Evolutionary conservation across 495 filamentous ascomycete genomes (phyloP), one percentile per base, ranked within the genome.

Genomic region (Penicillium tannophilum): DNA sequence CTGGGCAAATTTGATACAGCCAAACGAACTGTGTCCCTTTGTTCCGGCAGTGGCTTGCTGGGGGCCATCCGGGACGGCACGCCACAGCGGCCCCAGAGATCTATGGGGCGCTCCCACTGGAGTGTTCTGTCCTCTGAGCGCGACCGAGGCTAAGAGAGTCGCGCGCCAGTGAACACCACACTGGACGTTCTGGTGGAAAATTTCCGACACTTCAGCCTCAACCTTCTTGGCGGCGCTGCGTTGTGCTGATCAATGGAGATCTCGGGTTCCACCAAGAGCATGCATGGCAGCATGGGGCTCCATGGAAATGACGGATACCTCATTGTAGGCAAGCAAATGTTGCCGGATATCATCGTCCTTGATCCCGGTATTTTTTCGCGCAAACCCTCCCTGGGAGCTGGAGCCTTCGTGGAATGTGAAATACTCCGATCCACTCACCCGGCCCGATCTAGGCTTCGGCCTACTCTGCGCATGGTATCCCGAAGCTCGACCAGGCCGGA

Each of bases 1-100:
- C 59, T 64, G 48, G 74, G 76, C 55, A 74, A 74, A 20, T 70
- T 70, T 57, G 74, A 78, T 48, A 68, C 72, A 1, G 74, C 77
- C 74, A 78, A 56, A 76, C 69, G 23, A 78, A 77, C 58, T 76
- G 74, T 42, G 58, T 78, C 12, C 66, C 74, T 4, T 72, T 72
- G 16, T 73, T 78, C 57, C 62, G 76, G 52, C 64, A 76, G 56
- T 48, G 71, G 69, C 52, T 53, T 78, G 43, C 68, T 78, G 6
- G 76, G 76, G 62, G 74, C 71, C 5, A 77, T 78, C 64, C 72
- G 72, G 20, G 20, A 20, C 71, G 70, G 16, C 72, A 72, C 30
- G 71, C 71, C 54, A 73, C 6, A 72, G 36, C 68, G 64, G 6
- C 57, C 66, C n/a, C 67, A 71, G 41, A 67, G 70, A 6, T 70